Percentiles rank a stretch among this genome's conserved stretches.
These are phyloP conservation scores for Phyllosticta capitalensis DNA, from an alignment of 2,329 filamentous ascomycete species.

Conservation along the genomic window DNA sequence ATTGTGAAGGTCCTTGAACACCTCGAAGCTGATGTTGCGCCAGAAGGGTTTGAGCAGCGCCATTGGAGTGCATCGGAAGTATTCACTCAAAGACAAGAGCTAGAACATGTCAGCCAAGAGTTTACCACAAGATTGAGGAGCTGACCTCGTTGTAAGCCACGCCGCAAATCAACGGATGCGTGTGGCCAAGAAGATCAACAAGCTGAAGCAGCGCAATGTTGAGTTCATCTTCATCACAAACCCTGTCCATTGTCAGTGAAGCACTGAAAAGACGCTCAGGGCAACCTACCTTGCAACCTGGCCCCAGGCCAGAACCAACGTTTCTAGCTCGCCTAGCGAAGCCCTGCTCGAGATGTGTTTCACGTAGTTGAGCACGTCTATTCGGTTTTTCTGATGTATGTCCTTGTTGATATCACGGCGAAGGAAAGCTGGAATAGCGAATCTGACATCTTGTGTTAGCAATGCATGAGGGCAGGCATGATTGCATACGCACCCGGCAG, in stretches of 20 bases:
- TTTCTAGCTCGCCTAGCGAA: constrained; percentile 63
- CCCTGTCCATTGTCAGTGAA: constrained; percentile 35
- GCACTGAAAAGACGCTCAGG: not conserved
- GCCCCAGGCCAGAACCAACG: constrained; percentile 77
- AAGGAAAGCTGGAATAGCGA: constrained; percentile 58
- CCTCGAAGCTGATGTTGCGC: constrained; percentile 71
- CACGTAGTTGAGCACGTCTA: constrained; percentile 60
- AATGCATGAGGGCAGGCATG: not conserved
- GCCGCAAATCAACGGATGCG: constrained; percentile 68
- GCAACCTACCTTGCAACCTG: constrained; percentile 60
- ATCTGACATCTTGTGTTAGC: constrained; percentile 32
- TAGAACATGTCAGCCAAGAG: constrained; percentile 20
- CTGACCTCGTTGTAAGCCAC: constrained; percentile 71
- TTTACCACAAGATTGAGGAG: not conserved
- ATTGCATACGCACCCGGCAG: constrained; percentile 52
- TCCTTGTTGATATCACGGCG: constrained; percentile 37
- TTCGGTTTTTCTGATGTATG: constrained; percentile 53
- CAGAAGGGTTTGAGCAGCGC: constrained; percentile 80
- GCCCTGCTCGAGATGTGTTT: constrained; percentile 62
- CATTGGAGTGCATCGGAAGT: constrained; percentile 51
- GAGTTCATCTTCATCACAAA: constrained; percentile 70
- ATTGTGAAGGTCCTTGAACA: constrained; percentile 70
- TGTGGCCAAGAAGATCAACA: constrained; percentile 77
- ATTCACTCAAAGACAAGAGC: constrained; percentile 62
- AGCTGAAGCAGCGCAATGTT: constrained; percentile 77